Conservation (phyloP, 2,329 filamentous ascomycete genomes). For the Myriosclerotinia curreyana region DNA sequence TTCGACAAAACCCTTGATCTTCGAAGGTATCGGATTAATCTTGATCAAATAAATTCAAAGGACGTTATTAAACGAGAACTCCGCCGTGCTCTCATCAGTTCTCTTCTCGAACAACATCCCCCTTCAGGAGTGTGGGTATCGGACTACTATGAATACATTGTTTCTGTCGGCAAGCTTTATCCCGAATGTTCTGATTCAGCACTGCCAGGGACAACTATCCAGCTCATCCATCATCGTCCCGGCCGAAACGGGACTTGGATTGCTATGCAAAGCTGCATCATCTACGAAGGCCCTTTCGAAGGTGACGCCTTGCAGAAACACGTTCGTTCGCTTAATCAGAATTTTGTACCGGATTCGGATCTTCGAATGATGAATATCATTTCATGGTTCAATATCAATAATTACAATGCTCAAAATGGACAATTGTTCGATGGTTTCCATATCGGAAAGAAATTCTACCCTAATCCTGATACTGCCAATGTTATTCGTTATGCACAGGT, state of each 20-base stretch:
- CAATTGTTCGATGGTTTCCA: conserved; percentile 2
- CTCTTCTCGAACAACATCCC: not conserved
- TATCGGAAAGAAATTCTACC: conserved; percentile 25
- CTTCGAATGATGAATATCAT: conserved; percentile 24
- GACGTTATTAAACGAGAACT: not conserved
- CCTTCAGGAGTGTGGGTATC: conserved; percentile 1
- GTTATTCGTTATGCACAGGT: not conserved
- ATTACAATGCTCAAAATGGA: not conserved
- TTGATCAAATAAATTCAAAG: conserved; percentile 1
- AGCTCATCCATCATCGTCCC: not conserved
- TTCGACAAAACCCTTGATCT: not conserved
- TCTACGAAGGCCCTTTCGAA: not conserved
- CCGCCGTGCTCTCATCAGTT: not conserved
- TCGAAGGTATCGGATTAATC: not conserved
- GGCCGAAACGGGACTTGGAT: not conserved
- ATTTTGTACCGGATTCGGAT: not conserved
- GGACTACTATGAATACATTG: conserved; percentile 17
- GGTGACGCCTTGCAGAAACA: not conserved
- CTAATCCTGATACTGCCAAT: not conserved
- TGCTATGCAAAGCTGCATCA: not conserved
- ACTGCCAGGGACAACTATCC: not conserved
- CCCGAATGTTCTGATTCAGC: not conserved
- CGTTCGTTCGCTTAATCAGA: not conserved
- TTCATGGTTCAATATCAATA: conserved; percentile 22
- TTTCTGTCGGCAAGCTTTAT: conserved; percentile 21